Evolutionary conservation across 106 monocot genomes (phyloP).

Genomic region (Allium cepa): DNA sequence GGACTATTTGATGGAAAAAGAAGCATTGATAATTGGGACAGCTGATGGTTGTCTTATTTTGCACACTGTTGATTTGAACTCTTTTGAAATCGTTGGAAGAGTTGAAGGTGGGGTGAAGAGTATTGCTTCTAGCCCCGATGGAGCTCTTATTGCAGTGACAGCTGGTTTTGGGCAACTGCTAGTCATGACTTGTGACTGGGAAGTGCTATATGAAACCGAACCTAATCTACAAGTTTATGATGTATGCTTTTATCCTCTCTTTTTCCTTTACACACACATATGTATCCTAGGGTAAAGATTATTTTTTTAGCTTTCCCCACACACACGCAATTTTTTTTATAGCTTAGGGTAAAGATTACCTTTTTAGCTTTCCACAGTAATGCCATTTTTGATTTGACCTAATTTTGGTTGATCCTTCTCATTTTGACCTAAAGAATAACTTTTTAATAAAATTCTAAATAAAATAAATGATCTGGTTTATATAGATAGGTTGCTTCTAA

Average conservation of each 20-base stretch:
- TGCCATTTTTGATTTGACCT: no score
- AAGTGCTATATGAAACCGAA: conserved; percentile 72
- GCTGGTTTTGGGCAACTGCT: conserved; percentile 73
- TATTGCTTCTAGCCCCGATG: conserved; percentile 85
- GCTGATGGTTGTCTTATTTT: conserved; percentile 53
- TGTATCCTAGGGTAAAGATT: no score
- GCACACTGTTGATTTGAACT: conserved; percentile 39
- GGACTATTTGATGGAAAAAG: conserved; percentile 94
- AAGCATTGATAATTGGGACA: conserved; percentile 71
- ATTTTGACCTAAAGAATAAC: no score
- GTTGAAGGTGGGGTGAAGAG: conserved; percentile 80
- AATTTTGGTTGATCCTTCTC: no score
- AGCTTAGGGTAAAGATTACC: no score
- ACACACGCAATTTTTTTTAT: no score
- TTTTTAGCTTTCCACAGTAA: no score
- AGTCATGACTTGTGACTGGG: conserved; percentile 93
- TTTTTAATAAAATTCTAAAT: no score
- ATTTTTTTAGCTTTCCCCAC: no score
- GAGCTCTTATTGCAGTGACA: conserved; percentile 77
- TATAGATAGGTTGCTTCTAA: no score
- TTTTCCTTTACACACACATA: no score
- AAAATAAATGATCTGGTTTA: no score
- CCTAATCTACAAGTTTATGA: conserved; percentile 40
- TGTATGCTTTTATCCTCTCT: conserved; percentile 23
- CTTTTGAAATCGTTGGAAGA: conserved; percentile 72